phyloP scores from a whole-genome alignment of 148 eudicot species.

The Fagopyrum esculentum region DNA sequence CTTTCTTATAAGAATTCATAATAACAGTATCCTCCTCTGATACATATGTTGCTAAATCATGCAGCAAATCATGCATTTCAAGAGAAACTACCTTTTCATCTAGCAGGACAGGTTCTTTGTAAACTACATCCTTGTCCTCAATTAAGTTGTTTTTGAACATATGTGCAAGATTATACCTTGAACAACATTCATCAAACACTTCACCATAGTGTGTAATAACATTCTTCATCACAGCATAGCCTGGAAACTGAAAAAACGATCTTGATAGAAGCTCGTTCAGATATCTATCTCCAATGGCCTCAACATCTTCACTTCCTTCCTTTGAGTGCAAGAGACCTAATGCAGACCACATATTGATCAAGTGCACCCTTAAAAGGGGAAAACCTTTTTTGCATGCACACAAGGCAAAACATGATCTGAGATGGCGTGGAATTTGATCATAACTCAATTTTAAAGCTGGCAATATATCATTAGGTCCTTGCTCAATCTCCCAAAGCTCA shows the following conservation, averaged over 20 bases:
- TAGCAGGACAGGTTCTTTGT: too few species aligned
- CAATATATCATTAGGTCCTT: neutral
- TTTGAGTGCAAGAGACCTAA: neutral
- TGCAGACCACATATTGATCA: constrained; percentile 19
- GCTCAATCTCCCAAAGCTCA: neutral
- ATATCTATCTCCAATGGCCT: constrained; percentile 15
- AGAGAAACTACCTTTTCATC: too few species aligned
- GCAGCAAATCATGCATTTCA: too few species aligned
- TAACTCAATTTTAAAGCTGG: constrained; percentile 19
- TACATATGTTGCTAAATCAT: too few species aligned
- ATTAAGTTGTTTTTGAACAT: too few species aligned
- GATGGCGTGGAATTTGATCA: neutral
- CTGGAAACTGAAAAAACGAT: constrained; percentile 3
- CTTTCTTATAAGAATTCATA: too few species aligned
- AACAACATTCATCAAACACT: too few species aligned
- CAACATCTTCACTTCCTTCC: constrained; percentile 7
- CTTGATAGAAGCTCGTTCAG: constrained; percentile 11
- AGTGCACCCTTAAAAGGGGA: neutral
- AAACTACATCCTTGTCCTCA: too few species aligned
- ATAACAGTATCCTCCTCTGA: too few species aligned
- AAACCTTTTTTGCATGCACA: neutral
- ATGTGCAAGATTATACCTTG: too few species aligned
- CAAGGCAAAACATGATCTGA: constrained; percentile 19
- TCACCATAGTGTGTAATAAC: too few species aligned
- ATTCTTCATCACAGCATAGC: too few species aligned